Percentiles rank a stretch among this genome's conserved stretches.
Conservation (phyloP, 2,329 filamentous ascomycete genomes). For the Whalleya microplaca region DNA sequence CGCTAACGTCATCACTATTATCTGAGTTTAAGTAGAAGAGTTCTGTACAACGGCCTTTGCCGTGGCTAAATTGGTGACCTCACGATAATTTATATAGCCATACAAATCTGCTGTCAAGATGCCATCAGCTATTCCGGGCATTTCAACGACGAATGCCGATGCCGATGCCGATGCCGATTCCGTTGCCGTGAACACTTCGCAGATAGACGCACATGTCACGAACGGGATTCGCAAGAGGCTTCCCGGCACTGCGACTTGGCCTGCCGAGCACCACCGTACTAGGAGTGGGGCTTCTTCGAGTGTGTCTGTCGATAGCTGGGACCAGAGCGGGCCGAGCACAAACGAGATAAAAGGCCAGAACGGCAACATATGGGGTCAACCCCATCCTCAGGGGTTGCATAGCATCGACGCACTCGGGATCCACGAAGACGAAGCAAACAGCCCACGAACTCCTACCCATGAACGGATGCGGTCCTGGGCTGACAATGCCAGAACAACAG, state of each 20-base stretch:
- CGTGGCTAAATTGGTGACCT: conserved; percentile 13
- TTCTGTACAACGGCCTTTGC: conserved; percentile 12
- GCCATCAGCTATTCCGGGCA: conserved; percentile 24
- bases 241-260: conserved; percentile 27
- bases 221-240: conserved; percentile 23
- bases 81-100: conserved; percentile 2
- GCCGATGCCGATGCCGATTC: conserved; percentile 1
- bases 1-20: conserved; percentile 7
- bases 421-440: conserved; percentile 40
- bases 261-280: conserved; percentile 13
- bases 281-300: conserved; percentile 24
- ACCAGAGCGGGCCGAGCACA: conserved; percentile 11
- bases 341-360: not conserved
- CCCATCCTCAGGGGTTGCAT: conserved; percentile 24
- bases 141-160: conserved; percentile 10
- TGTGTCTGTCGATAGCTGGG: conserved; percentile 17
- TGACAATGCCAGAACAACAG: conserved; percentile 32
- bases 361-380: conserved; percentile 5
- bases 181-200: conserved; percentile 15
- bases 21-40: conserved; percentile 6
- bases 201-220: conserved; percentile 13
- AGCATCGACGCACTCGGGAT: conserved; percentile 33
- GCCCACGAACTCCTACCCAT: conserved; percentile 38
- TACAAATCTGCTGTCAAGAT: conserved; percentile 19
- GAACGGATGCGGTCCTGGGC: conserved; percentile 36